Evolutionary conservation across 2,329 filamentous ascomycete species (phyloP).

Genomic region (Diaporthe capsici): DNA sequence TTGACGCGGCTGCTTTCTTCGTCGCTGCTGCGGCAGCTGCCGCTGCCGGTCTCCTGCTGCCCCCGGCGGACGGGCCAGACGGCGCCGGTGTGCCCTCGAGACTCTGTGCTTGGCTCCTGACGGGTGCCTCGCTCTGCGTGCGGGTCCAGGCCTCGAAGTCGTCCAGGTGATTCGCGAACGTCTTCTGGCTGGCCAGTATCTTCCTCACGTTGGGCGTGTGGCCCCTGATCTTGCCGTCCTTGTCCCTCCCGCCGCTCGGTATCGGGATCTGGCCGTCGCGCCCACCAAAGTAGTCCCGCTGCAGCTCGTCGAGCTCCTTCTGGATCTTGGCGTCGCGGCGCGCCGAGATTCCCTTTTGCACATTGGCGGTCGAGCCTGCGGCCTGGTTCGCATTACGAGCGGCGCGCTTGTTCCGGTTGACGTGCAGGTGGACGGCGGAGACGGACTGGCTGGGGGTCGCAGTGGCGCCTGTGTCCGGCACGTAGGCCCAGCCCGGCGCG

Average conservation of each 20-base stretch:
- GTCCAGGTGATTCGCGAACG: slow-evolving; percentile 85
- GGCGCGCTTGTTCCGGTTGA: slow-evolving; percentile 78
- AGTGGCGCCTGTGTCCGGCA: slow-evolving; percentile 79
- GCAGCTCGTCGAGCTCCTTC: slow-evolving; percentile 85
- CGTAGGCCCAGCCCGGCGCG: slow-evolving; percentile 93
- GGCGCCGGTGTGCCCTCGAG: slow-evolving; percentile 42
- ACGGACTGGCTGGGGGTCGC: slow-evolving; percentile 61
- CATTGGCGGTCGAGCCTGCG: slow-evolving; percentile 63
- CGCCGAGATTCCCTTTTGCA: slow-evolving; percentile 78
- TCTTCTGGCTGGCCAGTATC: slow-evolving; percentile 85
- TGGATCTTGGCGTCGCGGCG: slow-evolving; percentile 86
- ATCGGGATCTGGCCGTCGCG: slow-evolving; percentile 80
- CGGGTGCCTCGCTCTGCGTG: slow-evolving; percentile 55
- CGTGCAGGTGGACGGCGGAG: slow-evolving; percentile 52
- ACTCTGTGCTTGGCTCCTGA: slow-evolving; percentile 50
- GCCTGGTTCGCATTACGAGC: slow-evolving; percentile 69
- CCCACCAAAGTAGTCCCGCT: slow-evolving; percentile 77
- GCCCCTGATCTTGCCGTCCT: slow-evolving; percentile 59
- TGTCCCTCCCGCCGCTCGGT: slow-evolving; percentile 64
- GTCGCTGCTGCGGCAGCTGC: slow-evolving; percentile 4
- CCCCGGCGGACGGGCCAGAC: slow-evolving; percentile 3
- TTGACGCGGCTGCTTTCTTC: slow-evolving; percentile 40
- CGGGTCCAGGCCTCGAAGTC: slow-evolving; percentile 75
- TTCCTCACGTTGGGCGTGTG: slow-evolving; percentile 79
- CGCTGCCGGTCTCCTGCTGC: slow-evolving; percentile 10